Evolutionary conservation across 2,329 filamentous ascomycete genomes (phyloP), one percentile per base, ranked within the genome.

Genomic region (Hypomyces rosellus): DNA sequence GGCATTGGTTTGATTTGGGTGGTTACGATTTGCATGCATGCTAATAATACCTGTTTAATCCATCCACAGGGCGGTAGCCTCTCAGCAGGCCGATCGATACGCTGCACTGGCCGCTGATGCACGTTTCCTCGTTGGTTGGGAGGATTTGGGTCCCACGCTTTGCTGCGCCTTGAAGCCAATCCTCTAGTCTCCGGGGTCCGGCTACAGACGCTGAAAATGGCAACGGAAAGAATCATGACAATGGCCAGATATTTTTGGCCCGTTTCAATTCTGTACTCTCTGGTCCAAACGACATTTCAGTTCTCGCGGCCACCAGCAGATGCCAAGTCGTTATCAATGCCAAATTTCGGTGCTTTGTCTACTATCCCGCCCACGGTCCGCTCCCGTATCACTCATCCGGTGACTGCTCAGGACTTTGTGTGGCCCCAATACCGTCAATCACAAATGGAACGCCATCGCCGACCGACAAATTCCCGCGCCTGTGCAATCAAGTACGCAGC

Each of bases 381-480:
- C 40, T 42, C 40, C 40, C 25, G 40, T 25, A 42, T 20, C 40
- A 22, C 16, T 38, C 16, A 30, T 11, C 8, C 6, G 25, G 25
- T 30, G 25, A 30, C 9, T 30, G 25, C 9, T 30, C 25, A 30
- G 6, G 9, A 30, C 25, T 30, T 30, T 30, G 25, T 30, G 25
- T 30, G 25, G 25, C 25, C 25, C 25, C 25, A 30, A 30, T 30
- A 30, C 25, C 25, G 25, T 30, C 25, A 30, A 30, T 30, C 25
- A 30, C 25, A 30, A 30, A 38, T n/a, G 44, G 37, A 43, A 39
- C 45, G 49, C 49, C 45, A 51, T 47, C 45, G 47, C 49, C 45
- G 39, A 51, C 46, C 46, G 49, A 46, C 49, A 51, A 46, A 51
- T 39, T 51, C 49, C 42, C 16, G 49, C 45, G 49, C 45, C 45